A percentile compares a stretch with the other conserved stretches of the same genome.
phyloP scores from a whole-genome alignment of 2,329 filamentous ascomycete species.

The Colletotrichum sojae region DNA sequence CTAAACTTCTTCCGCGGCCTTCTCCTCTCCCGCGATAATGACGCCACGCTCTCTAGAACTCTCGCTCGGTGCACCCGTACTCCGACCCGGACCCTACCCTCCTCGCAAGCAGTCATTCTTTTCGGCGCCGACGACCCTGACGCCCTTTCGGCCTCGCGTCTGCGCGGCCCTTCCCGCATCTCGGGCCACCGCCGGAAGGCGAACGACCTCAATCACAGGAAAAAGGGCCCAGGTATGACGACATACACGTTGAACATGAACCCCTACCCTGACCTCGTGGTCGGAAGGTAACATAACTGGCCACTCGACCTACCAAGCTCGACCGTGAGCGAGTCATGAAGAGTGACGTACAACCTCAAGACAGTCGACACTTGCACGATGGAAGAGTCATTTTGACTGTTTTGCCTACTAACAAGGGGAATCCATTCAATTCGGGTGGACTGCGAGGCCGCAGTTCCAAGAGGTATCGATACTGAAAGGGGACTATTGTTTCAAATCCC shows the following conservation, averaged over 20 bases:
- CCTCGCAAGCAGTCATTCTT: neutral
- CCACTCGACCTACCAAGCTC: conserved; percentile 1
- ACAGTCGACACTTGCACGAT: neutral
- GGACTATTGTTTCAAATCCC: neutral
- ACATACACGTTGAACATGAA: neutral
- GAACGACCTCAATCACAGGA: too few relatives aligned
- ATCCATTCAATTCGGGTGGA: neutral
- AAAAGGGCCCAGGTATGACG: neutral
- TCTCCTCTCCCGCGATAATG: neutral
- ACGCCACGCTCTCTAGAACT: conserved; percentile 5
- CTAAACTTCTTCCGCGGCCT: too few relatives aligned
- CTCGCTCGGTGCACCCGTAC: conserved; percentile 10
- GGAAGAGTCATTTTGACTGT: neutral
- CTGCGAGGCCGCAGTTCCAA: neutral
- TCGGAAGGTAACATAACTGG: conserved; percentile 17
- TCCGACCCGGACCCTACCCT: too few relatives aligned
- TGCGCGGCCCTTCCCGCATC: too few relatives aligned
- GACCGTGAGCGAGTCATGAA: conserved; percentile 31
- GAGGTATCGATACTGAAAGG: conserved; percentile 13
- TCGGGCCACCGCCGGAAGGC: too few relatives aligned
- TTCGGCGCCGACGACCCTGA: neutral
- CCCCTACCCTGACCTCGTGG: neutral
- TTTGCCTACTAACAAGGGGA: neutral
- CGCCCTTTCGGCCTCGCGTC: neutral
- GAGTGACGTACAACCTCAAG: conserved; percentile 33